Base-by-base conservation (phyloP, 192 early-diverging fungal genomes). In the Podila verticillata region DNA sequence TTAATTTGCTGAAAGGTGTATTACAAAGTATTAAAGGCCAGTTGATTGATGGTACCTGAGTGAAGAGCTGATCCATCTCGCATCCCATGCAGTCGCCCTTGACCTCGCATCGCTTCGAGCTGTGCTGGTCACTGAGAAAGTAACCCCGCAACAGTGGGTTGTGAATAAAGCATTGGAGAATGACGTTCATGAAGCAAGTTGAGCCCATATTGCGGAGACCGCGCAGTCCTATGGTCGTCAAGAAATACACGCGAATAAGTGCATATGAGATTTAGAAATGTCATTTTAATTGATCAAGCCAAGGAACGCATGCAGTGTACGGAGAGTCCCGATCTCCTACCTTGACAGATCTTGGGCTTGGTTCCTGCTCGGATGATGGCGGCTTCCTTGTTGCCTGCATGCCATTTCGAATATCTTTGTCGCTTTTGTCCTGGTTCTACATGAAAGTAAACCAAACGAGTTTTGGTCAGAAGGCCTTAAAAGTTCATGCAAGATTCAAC, bases 161-260 rank as follows among this genome's bases (percentile, higher is more conserved):
- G 77, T 98, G 96, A 20, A 94, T 84, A 64, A 99, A 88, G 22
- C 92, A 89, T 79, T 99, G 97, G 48, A 99, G 84, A 28, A 99
- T 92, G 6, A 93, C 94, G 79, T 95, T 96, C 89, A 99, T 96
- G 70, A 96, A 99, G 75, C 97, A 99, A 1, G 97, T 99, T 0
- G 93, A 92, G 19, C 97, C 97, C 85, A 99, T 89, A 66, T 99
- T 99, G 35, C 87, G 82, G 61, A 97, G 81, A 20, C 97, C 97
- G n/a, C 97, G 90, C 19, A 98, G 75, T 6, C 95, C 94, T 39
- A 73, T 30, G 39, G 17, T 44, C 39, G 85, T 26, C 7, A 44
- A 67, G 26, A 20, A 56, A 58, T 44, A 26, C 8, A 17, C 29
- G 51, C 88, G 73, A n/a, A n/a, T 44, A 15, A 17, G 17, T 44